Conservation (phyloP, 2,329 filamentous ascomycete species). For the Fusarium pilosicola region DNA sequence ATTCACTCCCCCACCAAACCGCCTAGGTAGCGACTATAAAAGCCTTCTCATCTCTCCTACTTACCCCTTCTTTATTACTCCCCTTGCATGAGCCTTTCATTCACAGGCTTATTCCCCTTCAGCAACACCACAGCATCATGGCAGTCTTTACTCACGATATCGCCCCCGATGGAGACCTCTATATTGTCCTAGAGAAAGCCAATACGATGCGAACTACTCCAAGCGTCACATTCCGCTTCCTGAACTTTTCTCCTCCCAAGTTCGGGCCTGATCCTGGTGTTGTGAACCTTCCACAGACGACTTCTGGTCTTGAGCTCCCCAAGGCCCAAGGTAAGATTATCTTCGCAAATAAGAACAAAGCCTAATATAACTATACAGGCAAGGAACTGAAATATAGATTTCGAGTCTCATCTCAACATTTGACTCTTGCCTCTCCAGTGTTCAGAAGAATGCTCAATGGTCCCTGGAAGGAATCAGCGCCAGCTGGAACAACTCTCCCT, state of each 20-base stretch:
- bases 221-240: not conserved
- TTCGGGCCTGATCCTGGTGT: not conserved
- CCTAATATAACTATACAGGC: not conserved
- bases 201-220: not conserved
- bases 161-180: not conserved
- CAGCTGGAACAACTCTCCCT: not conserved
- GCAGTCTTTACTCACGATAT: fast-evolving
- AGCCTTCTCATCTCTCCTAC: too few relatives aligned
- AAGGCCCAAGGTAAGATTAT: too few relatives aligned
- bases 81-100: not conserved
- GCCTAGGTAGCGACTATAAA: too few relatives aligned
- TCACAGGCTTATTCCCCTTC: too few relatives aligned
- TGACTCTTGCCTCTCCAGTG: not conserved
- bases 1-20: too few relatives aligned
- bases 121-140: not conserved
- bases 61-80: too few relatives aligned
- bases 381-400: not conserved
- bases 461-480: not conserved
- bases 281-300: not conserved
- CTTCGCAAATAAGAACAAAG: too few relatives aligned
- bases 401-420: not conserved
- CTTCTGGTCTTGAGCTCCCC: not conserved
- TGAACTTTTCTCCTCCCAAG: not conserved
- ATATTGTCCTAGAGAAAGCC: not conserved
- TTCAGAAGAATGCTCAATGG: not conserved